Evolutionary conservation across 257 asterid genomes (phyloP).

Genomic region (Penstemon barbatus): DNA sequence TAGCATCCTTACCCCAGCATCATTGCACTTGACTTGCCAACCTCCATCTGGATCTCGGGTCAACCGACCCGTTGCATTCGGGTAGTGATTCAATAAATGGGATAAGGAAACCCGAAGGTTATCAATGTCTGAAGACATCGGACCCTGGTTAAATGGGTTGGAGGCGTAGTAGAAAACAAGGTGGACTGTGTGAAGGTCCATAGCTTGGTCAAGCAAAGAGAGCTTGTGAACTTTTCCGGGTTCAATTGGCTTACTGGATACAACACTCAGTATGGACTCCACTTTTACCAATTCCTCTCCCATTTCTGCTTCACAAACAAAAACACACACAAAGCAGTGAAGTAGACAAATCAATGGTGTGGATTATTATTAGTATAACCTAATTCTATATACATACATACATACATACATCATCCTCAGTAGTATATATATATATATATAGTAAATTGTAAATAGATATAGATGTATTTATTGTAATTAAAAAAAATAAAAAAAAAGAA

Average conservation of each 20-base stretch:
- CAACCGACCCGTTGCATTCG: slow-evolving; percentile 61
- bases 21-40: slow-evolving; percentile 60
- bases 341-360: too few relatives aligned
- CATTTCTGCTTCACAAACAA: not conserved
- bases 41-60: slow-evolving; percentile 36
- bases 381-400: too few relatives aligned
- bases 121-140: slow-evolving; percentile 37
- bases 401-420: too few relatives aligned
- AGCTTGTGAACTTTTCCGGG: slow-evolving; percentile 41
- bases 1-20: slow-evolving; percentile 65
- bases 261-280: slow-evolving; percentile 44
- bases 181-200: slow-evolving; percentile 48
- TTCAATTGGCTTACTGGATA: slow-evolving; percentile 47
- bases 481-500: too few relatives aligned
- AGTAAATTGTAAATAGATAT: too few relatives aligned
- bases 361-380: too few relatives aligned
- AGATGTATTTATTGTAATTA: too few relatives aligned
- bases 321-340: too few relatives aligned
- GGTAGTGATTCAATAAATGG: slow-evolving; percentile 44
- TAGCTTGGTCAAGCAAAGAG: slow-evolving; percentile 43
- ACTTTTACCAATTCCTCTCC: slow-evolving; percentile 34
- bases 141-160: slow-evolving; percentile 49
- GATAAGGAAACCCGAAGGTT: slow-evolving; percentile 48
- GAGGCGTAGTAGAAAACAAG: slow-evolving; percentile 46
- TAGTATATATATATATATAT: too few relatives aligned